Evolutionary conservation across 108 stramenopile species (phyloP), one percentile per base, ranked within the genome.

Genomic region (Cyclotella baltica): DNA sequence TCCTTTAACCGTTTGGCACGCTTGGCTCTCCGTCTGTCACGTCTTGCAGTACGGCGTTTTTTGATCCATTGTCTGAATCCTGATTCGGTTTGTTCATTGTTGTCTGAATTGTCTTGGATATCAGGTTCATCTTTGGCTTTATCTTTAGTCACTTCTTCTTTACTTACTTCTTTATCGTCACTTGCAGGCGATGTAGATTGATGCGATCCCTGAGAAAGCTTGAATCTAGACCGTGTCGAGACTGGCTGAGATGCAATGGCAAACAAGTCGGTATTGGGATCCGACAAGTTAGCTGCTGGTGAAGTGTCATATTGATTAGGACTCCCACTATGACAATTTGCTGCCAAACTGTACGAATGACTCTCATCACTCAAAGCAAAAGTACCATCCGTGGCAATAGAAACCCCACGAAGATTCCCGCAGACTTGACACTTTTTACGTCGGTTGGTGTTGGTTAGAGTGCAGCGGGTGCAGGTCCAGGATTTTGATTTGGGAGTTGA

Each of bases 391-490:
- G 46, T 15, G 29, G 31, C 61, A 19, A 79, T 34, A 9, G 72
- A 46, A 25, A 55, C 73, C 43, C 62, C 25, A 33, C 73, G 47
- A 48, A 67, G 67, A 46, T 66, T 70, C 31, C 62, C 68, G 70
- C 80, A 81, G 18, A 68, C 73, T 25, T 72, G n/a, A 50, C 80
- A 81, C 25, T 74, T 81, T 34, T 69, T 74, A 18, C 80, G 67
- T 0, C 80, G 73, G 22, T 50, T 67, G n/a, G 59, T 61, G 47
- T 81, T 81, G 38, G 67, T 29, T 20, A 73, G 61, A 15, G 80
- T 81, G 34, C 80, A 81, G 63, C 66, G 67, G 43, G 16, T 73
- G 52, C 80, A 81, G 27, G 67, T 62, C n/a, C n/a, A n/a, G n/a
- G n/a, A n/a, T 18, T 62, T 72, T 13, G 56, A 9, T 53, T 52